These are phyloP conservation scores for Geotrichum cucujoidarum DNA, from an alignment of 1,139 yeast genomes.

Conservation along the genomic window DNA sequence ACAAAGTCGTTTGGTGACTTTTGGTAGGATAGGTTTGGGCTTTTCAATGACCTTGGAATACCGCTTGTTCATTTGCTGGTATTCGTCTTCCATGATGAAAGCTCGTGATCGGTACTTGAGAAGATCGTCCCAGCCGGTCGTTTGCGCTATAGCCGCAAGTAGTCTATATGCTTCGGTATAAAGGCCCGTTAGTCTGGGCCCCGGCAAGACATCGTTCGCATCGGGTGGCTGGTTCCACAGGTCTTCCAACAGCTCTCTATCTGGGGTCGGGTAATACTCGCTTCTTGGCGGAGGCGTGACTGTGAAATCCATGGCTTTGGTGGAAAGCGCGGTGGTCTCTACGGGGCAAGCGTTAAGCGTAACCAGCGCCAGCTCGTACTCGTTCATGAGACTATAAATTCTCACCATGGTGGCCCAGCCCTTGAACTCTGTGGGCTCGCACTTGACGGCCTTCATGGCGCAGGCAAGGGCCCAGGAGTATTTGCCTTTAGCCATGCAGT, in stretches of 20 bases:
- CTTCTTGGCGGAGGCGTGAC: conserved; percentile 62
- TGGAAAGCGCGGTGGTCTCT: conserved; percentile 58
- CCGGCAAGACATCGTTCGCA: conserved; percentile 54
- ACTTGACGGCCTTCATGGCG: conserved; percentile 68
- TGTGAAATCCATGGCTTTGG: conserved; percentile 37
- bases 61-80: conserved; percentile 36
- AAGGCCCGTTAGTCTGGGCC: conserved; percentile 68
- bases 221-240: conserved; percentile 48
- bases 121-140: conserved; percentile 83
- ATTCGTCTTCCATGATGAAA: conserved; percentile 94
- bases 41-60: conserved; percentile 12
- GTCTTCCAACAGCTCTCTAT: conserved; percentile 56
- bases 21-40: neutral
- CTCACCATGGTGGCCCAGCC: conserved; percentile 74
- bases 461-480: conserved; percentile 68
- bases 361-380: conserved; percentile 69
- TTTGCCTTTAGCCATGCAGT: conserved; percentile 60
- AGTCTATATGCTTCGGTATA: conserved; percentile 70
- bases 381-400: conserved; percentile 63
- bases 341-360: conserved; percentile 89
- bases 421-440: conserved; percentile 78
- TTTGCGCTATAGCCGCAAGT: conserved; percentile 60
- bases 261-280: conserved; percentile 69
- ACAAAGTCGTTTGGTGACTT: conserved; percentile 61
- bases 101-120: conserved; percentile 73